Conservation (phyloP, 768 basidiomycete genomes). For the Myochromella boudieri region DNA sequence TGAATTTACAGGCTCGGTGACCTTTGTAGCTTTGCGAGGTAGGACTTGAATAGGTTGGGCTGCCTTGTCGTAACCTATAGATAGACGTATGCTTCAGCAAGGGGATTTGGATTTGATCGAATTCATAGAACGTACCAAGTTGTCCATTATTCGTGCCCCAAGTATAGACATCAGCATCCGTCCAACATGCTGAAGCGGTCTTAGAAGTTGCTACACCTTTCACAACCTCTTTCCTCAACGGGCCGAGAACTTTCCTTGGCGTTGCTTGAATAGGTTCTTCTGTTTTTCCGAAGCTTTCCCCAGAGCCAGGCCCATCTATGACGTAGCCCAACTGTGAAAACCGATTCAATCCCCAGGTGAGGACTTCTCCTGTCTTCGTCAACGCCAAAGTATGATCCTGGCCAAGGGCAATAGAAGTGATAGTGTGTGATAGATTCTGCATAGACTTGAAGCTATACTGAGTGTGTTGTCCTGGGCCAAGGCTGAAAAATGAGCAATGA, state of each 20-base stretch:
- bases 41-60: slow-evolving; percentile 72
- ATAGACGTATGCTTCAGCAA: background rate
- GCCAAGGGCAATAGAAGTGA: slow-evolving; percentile 76
- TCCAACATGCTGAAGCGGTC: slow-evolving; percentile 89
- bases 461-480: slow-evolving; percentile 76
- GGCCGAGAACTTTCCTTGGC: slow-evolving; percentile 73
- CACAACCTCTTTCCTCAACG: slow-evolving; percentile 76
- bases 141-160: slow-evolving; percentile 97
- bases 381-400: slow-evolving; percentile 94
- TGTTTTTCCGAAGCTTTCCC: slow-evolving; percentile 34
- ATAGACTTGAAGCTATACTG: slow-evolving; percentile 72
- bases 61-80: slow-evolving; percentile 71
- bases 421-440: slow-evolving; percentile 50
- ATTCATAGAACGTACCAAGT: slow-evolving; percentile 53
- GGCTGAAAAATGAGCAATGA: slow-evolving; percentile 35
- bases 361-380: slow-evolving; percentile 77
- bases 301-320: slow-evolving; percentile 51
- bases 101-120: background rate
- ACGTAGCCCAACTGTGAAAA: slow-evolving; percentile 89
- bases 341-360: slow-evolving; percentile 89
- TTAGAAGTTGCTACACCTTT: slow-evolving; percentile 85
- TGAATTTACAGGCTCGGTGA: slow-evolving; percentile 67
- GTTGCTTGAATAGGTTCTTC: slow-evolving; percentile 78
- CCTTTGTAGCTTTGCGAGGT: slow-evolving; percentile 80
- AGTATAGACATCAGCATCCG: slow-evolving; percentile 65